phyloP scores from a whole-genome alignment of 306 rosid genomes.

The Styphnolobium japonicum region DNA sequence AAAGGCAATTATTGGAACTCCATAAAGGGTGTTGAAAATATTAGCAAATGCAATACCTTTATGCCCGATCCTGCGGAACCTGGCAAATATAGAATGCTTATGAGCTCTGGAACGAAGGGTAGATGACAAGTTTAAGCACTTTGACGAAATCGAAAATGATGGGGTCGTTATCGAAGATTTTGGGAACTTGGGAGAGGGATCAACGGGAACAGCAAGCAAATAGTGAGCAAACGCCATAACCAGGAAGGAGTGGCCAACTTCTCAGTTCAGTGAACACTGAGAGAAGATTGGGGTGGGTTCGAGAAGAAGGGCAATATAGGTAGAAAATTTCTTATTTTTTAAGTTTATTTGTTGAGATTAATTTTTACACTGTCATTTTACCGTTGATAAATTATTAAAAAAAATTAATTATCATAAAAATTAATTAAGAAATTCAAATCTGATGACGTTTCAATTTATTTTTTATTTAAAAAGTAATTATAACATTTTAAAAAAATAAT shows the following conservation, averaged over 20 bases:
- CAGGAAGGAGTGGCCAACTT: neutral
- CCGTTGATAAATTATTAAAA: no score
- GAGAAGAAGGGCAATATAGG: conserved; percentile 24
- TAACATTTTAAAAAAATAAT: no score
- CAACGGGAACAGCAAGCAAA: conserved; percentile 35
- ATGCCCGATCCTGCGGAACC: conserved; percentile 26
- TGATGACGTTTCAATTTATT: no score
- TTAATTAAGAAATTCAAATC: no score
- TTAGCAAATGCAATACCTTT: conserved; percentile 25
- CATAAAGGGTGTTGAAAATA: neutral
- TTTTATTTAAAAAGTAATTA: no score
- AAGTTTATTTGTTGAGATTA: no score
- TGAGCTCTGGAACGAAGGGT: conserved; percentile 30
- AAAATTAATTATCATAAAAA: no score
- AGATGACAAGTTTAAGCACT: conserved; percentile 25
- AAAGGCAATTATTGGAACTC: neutral
- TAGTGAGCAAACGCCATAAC: conserved; percentile 60
- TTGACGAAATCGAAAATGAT: conserved; percentile 28
- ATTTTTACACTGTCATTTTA: no score
- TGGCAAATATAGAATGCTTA: conserved; percentile 32
- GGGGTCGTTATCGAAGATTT: conserved; percentile 28
- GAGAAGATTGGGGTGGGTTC: conserved; percentile 24
- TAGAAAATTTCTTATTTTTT: no score
- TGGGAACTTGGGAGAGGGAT: conserved; percentile 14
- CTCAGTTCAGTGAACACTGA: neutral